Evolutionary conservation across 306 rosid species (phyloP).

Genomic region (Vachellia collinsii): DNA sequence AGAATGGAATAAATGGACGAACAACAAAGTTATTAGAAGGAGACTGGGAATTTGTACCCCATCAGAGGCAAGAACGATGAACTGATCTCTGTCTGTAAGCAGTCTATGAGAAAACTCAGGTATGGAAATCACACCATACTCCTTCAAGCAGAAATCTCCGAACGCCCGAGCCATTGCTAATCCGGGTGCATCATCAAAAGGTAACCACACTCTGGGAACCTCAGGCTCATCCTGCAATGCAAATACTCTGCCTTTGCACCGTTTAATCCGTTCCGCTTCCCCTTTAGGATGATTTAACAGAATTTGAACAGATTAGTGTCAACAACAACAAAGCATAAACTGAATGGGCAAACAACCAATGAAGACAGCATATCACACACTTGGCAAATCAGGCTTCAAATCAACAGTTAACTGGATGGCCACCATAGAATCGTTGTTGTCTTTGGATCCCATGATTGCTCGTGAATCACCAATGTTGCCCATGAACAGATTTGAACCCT

Average conservation of each 20-base stretch:
- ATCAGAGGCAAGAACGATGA: slow-evolving; percentile 94
- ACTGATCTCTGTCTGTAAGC: slow-evolving; percentile 84
- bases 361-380: slow-evolving; percentile 48
- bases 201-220: slow-evolving; percentile 96
- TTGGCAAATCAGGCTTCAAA: slow-evolving; percentile 98
- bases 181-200: slow-evolving; percentile 99
- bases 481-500: slow-evolving; percentile 95
- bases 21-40: neutral
- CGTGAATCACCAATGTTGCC: slow-evolving; percentile 94
- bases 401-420: slow-evolving; percentile 91
- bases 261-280: slow-evolving; percentile 97
- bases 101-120: slow-evolving; percentile 88
- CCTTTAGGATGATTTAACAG: slow-evolving; percentile 52
- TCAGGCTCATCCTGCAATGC: slow-evolving; percentile 99
- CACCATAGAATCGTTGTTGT: slow-evolving; percentile 68
- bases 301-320: slow-evolving; percentile 15
- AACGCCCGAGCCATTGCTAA: slow-evolving; percentile 99
- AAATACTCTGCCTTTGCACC: slow-evolving; percentile 94
- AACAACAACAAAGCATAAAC: slow-evolving; percentile 34
- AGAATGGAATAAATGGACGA: neutral
- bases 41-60: slow-evolving; percentile 62
- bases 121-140: slow-evolving; percentile 95
- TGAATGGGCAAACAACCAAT: slow-evolving; percentile 22
- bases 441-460: slow-evolving; percentile 93
- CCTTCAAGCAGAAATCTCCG: slow-evolving; percentile 97